Conservation (phyloP, 2,329 filamentous ascomycete genomes). For the Scleromitrula shiraiana region DNA sequence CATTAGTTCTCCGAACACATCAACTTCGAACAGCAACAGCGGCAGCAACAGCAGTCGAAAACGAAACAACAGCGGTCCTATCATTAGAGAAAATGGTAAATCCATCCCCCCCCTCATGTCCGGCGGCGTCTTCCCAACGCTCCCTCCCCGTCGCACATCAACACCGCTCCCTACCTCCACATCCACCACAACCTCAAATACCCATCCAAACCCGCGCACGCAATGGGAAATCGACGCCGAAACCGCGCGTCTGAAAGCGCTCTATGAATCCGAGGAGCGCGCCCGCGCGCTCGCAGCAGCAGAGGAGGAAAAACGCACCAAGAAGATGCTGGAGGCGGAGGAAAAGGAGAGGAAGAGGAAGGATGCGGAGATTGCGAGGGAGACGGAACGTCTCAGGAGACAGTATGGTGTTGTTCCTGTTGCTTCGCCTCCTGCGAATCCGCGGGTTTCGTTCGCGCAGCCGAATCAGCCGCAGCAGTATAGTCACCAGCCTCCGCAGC, state of each 20-base stretch:
- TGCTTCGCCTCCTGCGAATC: neutral
- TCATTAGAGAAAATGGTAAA: slow-evolving; percentile 18
- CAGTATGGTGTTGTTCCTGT: slow-evolving; percentile 47
- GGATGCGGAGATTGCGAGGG: slow-evolving; percentile 59
- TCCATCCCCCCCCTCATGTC: slow-evolving; percentile 22
- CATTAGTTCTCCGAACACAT: slow-evolving; percentile 41
- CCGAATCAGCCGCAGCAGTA: slow-evolving; percentile 13
- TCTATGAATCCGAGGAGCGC: slow-evolving; percentile 4
- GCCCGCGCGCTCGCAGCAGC: slow-evolving; percentile 43
- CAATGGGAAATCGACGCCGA: slow-evolving; percentile 59
- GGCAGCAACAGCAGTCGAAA: too few species aligned
- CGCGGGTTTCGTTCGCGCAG: slow-evolving; percentile 9
- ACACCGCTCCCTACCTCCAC: slow-evolving; percentile 13
- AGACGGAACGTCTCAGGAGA: slow-evolving; percentile 72
- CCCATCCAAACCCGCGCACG: slow-evolving; percentile 29
- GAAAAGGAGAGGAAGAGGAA: slow-evolving; percentile 49
- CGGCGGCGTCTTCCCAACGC: slow-evolving; percentile 17
- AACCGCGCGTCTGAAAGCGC: slow-evolving; percentile 39
- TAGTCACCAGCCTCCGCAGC: slow-evolving; percentile 5
- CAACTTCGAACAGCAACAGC: too few species aligned
- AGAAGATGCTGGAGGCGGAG: slow-evolving; percentile 59
- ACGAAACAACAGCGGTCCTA: slow-evolving; percentile 25
- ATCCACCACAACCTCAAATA: too few species aligned
- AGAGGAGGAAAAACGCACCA: slow-evolving; percentile 48
- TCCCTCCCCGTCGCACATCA: slow-evolving; percentile 12